Conservation (phyloP, 1,284 basidiomycete species). For the Tylopilus sp. region DNA sequence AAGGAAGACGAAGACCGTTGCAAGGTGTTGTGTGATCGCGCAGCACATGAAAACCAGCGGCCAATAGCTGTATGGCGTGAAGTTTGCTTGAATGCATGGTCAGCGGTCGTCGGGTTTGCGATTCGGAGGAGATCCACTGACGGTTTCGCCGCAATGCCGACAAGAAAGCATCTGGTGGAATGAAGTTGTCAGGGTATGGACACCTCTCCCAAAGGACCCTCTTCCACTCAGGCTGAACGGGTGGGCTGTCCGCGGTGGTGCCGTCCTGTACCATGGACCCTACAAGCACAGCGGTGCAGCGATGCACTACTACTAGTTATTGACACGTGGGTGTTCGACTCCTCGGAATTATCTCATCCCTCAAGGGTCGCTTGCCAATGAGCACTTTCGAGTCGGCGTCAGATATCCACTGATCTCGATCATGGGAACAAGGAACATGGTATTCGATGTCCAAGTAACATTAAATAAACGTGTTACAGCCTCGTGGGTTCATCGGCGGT, state of each 20-base stretch:
- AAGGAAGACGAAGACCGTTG: conserved; percentile 77
- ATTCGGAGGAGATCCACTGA: conserved; percentile 39
- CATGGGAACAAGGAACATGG: conserved; percentile 17
- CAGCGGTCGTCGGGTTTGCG: conserved; percentile 10
- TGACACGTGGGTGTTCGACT: conserved; percentile 7
- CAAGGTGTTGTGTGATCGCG: conserved; percentile 81
- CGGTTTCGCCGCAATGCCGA: conserved; percentile 73
- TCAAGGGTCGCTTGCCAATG: neutral
- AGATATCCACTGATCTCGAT: conserved; percentile 22
- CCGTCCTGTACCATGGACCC: conserved; percentile 7
- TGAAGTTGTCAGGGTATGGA: conserved; percentile 79
- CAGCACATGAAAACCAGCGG: conserved; percentile 68
- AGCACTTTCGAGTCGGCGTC: conserved; percentile 1
- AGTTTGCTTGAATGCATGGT: conserved; percentile 54
- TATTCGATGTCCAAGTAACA: conserved; percentile 23
- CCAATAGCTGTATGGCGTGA: conserved; percentile 70
- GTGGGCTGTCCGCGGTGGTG: neutral
- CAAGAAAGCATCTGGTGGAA: conserved; percentile 75
- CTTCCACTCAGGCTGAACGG: conserved; percentile 50
- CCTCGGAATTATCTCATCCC: conserved; percentile 14
- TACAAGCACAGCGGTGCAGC: too few relatives aligned
- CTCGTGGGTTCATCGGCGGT: conserved; percentile 27
- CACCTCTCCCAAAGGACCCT: conserved; percentile 83
- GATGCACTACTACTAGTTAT: too few relatives aligned
- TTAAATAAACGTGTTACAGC: conserved; percentile 35